Evolutionary conservation across 2,329 filamentous ascomycete genomes (phyloP), one percentile per base, ranked within the genome.

Genomic region (Tolypocladium guangdongense): DNA sequence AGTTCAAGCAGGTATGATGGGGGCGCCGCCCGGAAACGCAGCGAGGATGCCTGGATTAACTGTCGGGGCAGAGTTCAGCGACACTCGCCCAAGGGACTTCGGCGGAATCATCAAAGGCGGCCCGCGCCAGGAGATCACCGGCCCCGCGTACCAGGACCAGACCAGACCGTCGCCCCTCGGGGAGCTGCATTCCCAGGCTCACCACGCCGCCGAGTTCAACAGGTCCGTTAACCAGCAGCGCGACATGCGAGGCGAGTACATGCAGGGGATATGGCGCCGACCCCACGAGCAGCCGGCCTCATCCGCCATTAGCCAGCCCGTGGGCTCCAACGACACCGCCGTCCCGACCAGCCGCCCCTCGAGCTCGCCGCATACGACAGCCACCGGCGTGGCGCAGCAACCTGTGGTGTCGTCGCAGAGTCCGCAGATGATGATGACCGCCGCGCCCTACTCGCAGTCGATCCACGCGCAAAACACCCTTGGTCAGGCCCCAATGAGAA

Each of bases 131-230:
- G 93, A 97, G 65, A 83, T 96, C 57, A 83, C 87, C 16, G 93
- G 91, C 27, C 84, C 87, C 38, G 78, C 90, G 11, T 99, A 96
- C 71, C 86, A 92, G 68, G 93, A 97, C 66, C 81, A 90, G 61
- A 88, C 86, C 10, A 84, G 91, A 66, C 78, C 89, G 12, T 88
- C 86, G 58, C 82, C 85, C 33, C 78, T 88, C 32, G 77, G 81
- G 48, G 92, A 97, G 62, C 83, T 97, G 52, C 78, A 93, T 59
- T 86, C 87, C 47, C 90, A 96, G 68, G 89, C 90, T 32, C 83
- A 89, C 50, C 89, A 95, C 58, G 87, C 92, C 20, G 89, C 90
- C 54, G 92, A 97, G 61, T 95, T 87, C 73, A 97, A 92, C 73
- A 90, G 93, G 62, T 80, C 81, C 48, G 77, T 97, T 51, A 90